Percentiles rank a stretch among this genome's conserved stretches.
Evolutionary conservation across 192 early-diverging fungal species (phyloP).

Genomic region (Backusella tuberculispora): DNA sequence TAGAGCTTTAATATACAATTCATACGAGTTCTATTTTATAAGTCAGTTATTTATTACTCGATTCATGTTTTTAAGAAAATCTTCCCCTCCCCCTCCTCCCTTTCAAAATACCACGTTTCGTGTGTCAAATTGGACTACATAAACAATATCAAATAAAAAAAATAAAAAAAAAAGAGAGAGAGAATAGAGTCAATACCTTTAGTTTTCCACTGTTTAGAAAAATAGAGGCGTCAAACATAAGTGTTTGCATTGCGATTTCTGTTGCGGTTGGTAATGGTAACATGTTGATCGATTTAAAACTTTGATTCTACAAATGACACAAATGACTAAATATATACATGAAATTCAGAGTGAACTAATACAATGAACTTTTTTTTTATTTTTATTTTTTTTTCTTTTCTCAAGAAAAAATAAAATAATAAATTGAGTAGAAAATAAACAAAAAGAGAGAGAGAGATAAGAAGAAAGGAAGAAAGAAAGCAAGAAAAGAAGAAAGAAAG

Average conservation of each 20-base stretch:
- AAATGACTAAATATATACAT: slow-evolving; percentile 12
- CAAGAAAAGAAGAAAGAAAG: background rate
- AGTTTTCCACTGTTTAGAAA: slow-evolving; percentile 13
- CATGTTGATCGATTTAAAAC: slow-evolving; percentile 3
- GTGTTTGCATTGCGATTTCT: slow-evolving; percentile 11
- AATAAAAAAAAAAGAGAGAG: background rate
- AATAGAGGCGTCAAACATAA: slow-evolving; percentile 16
- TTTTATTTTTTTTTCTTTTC: background rate
- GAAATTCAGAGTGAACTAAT: background rate
- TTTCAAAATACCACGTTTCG: background rate
- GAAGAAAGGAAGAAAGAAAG: background rate
- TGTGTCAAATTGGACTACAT: slow-evolving; percentile 1
- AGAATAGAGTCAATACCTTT: background rate
- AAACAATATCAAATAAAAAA: no score
- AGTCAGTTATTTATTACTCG: no score
- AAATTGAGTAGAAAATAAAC: background rate
- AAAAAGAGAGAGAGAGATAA: background rate
- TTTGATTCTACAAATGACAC: slow-evolving; percentile 6
- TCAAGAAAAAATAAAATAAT: background rate
- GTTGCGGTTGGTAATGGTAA: slow-evolving; percentile 12
- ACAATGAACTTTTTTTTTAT: background rate
- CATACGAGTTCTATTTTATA: slow-evolving; percentile 29
- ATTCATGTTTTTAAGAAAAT: background rate
- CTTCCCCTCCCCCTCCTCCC: background rate
- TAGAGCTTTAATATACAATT: slow-evolving; percentile 50